Evolutionary conservation across 768 basidiomycete species (phyloP), one percentile per base, ranked within the genome.

Genomic region (Rhodotorula kratochvilovae): DNA sequence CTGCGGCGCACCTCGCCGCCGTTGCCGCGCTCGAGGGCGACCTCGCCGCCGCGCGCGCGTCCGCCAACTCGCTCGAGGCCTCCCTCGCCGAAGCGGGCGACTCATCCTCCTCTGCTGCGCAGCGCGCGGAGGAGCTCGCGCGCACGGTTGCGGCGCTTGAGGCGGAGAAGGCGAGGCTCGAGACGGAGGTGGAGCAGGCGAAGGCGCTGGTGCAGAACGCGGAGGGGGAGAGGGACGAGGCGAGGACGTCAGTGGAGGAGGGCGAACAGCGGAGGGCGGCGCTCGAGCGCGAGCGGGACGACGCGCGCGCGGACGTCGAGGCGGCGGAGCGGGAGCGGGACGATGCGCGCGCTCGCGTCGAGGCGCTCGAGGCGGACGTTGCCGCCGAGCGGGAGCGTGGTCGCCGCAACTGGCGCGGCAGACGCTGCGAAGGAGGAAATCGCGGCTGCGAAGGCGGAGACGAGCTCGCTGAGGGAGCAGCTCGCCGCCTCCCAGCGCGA

Each of bases 81-180:
- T 65, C 71, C 48, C 60, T 68, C 39, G 57, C 71, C 21, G 19
- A 54, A 4, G 63, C 65, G 12, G 42, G 66, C 63, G 59, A 65
- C 51, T 61, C 68, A 7, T 55, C 69, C 16, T 66, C 71, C 6
- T 36, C 72, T 17, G 43, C 43, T 21, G 45, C 70, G 16, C n/a
- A 48, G 1, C 72, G 72, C 11, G 63, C 71, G 36, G 63, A 68
- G 10, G 2, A 59, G 2, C 67, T 72, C 61, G 62, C 63, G 6
- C 60, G 42, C 31, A 55, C 63, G 27, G 60, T 72, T 48, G 63
- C 54, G 29, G 63, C 68, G 43, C 67, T 68, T 60, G 67, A 72
- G 29, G 57, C 63, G 35, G 15, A 57, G 10, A 33, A 53, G 36
- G 36, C 16, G 8, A n/a, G 25, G 15, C 23, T 29, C 17, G 42